These are phyloP conservation scores for Caloboletus inedulis DNA, from an alignment of 1,284 basidiomycete species.

Conservation along the genomic window DNA sequence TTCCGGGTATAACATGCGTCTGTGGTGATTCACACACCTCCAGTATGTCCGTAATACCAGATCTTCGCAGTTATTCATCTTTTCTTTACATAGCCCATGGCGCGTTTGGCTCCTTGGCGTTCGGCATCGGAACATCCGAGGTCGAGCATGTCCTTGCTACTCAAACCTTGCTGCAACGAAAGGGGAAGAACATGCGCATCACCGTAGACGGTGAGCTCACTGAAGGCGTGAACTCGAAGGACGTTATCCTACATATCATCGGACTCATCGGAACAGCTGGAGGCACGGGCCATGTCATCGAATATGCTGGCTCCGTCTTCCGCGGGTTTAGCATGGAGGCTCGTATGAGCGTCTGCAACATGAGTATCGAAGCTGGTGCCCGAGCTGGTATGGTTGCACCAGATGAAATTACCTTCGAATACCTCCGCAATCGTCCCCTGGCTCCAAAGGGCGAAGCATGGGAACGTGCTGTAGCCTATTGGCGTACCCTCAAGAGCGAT, in stretches of 20 bases:
- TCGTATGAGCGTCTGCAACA: slow-evolving; percentile 96
- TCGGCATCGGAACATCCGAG: slow-evolving; percentile 96
- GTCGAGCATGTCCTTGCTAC: slow-evolving; percentile 97
- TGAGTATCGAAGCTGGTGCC: slow-evolving; percentile 96
- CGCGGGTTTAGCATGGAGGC: slow-evolving; percentile 93
- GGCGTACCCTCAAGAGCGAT: slow-evolving; percentile 84
- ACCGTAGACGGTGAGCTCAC: slow-evolving; percentile 83
- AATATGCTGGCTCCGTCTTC: slow-evolving; percentile 91
- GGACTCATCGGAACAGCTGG: slow-evolving; percentile 93
- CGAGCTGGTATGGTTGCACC: slow-evolving; percentile 95
- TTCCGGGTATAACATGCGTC: slow-evolving; percentile 93
- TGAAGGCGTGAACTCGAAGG: slow-evolving; percentile 92
- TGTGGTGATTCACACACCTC: slow-evolving; percentile 96
- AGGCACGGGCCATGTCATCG: slow-evolving; percentile 90
- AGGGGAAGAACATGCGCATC: slow-evolving; percentile 96
- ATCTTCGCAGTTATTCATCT: slow-evolving; percentile 1
- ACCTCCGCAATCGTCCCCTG: slow-evolving; percentile 84
- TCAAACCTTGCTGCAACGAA: slow-evolving; percentile 88
- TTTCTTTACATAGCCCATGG: slow-evolving; percentile 68
- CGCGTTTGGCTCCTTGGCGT: slow-evolving; percentile 93
- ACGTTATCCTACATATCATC: slow-evolving; percentile 93
- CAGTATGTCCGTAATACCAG: slow-evolving; percentile 46
- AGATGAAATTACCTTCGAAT: slow-evolving; percentile 87
- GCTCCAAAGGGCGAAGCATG: slow-evolving; percentile 86
- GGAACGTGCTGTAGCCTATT: slow-evolving; percentile 87